phyloP scores from a whole-genome alignment of 2,329 filamentous ascomycete genomes.

The Fusarium transvaalense region DNA sequence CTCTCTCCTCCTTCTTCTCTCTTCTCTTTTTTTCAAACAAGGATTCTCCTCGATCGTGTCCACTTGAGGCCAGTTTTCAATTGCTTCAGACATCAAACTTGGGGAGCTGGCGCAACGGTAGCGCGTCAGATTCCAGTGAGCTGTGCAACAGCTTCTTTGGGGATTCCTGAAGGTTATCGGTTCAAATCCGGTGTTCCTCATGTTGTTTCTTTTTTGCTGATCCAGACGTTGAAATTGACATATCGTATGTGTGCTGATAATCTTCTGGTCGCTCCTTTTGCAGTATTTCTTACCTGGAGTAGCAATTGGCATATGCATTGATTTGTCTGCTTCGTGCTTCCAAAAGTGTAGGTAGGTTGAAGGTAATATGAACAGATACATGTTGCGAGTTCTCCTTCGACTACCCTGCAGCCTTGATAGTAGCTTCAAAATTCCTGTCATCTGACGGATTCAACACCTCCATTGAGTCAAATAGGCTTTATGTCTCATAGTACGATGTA shows the following conservation, averaged over 20 bases:
- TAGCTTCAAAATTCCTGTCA: background rate
- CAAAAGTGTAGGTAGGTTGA: background rate
- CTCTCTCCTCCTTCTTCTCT: background rate
- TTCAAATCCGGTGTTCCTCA: conserved; percentile 27
- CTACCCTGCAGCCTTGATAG: background rate
- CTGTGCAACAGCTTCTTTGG: conserved; percentile 1
- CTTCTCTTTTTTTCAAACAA: background rate
- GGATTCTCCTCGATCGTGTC: background rate
- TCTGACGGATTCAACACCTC: background rate
- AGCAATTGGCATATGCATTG: background rate
- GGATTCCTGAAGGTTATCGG: conserved; percentile 24
- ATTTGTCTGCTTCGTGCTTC: background rate
- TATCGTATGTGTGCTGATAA: background rate
- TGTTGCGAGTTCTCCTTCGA: background rate
- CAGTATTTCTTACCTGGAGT: background rate
- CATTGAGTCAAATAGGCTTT: background rate
- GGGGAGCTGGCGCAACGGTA: conserved; percentile 13
- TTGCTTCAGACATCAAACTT: background rate
- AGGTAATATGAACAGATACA: no score
- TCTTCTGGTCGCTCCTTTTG: no score
- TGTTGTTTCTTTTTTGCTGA: background rate
- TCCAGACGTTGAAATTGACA: background rate
- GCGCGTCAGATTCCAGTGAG: conserved; percentile 12
- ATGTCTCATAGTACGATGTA: background rate
- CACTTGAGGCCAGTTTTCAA: background rate